Percentiles rank a stretch among this genome's conserved stretches.
Conservation (phyloP, 495 filamentous ascomycete species). For the Tetracladium setigerum region DNA sequence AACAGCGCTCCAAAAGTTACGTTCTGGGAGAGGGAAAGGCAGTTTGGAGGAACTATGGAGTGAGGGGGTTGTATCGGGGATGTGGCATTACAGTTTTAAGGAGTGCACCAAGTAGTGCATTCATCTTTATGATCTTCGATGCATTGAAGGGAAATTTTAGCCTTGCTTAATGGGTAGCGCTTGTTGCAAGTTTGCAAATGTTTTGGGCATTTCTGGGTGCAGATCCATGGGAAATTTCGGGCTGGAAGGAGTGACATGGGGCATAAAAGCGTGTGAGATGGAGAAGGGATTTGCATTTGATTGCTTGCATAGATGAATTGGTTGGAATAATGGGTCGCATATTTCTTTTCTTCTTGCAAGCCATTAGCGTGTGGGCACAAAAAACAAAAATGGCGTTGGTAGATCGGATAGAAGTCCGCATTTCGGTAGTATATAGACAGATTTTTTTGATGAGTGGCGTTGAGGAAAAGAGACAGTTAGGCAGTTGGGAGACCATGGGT, state of each 20-base stretch:
- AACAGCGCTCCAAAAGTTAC: constrained; percentile 31
- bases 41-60: constrained; percentile 73
- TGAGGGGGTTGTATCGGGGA: constrained; percentile 82
- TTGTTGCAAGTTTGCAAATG: background rate
- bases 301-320: background rate
- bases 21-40: constrained; percentile 63
- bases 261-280: too few relatives aligned
- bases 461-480: too few relatives aligned
- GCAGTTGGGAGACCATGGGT: too few relatives aligned
- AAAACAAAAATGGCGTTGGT: too few relatives aligned
- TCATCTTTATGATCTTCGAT: constrained; percentile 94
- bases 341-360: too few relatives aligned
- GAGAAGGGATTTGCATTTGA: too few relatives aligned
- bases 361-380: too few relatives aligned
- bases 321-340: too few relatives aligned
- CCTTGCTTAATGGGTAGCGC: background rate
- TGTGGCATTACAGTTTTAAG: constrained; percentile 89
- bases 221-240: background rate
- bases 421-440: too few relatives aligned
- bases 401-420: too few relatives aligned
- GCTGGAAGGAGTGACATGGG: background rate
- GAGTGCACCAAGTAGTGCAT: constrained; percentile 87
- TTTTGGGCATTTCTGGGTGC: background rate
- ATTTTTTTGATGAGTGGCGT: too few relatives aligned
- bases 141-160: constrained; percentile 60